Evolutionary conservation across 83 land plant genomes (phyloP).

Genomic region (Thuja plicata): DNA sequence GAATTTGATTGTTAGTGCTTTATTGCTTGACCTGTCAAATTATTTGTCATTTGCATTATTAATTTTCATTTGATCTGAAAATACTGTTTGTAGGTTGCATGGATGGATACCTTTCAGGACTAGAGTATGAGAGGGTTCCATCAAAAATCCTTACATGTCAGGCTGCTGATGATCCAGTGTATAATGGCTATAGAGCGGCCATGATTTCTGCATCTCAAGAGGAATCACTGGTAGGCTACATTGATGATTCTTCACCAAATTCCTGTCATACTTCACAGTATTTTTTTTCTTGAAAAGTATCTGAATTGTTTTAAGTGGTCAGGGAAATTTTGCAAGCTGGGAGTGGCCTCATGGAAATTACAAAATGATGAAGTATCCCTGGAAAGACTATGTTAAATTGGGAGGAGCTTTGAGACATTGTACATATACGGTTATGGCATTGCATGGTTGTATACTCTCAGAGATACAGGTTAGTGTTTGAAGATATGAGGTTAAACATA

Average conservation of each 20-base stretch:
- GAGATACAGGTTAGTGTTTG: constrained; percentile 64
- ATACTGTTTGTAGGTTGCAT: constrained; percentile 50
- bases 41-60: constrained; percentile 2
- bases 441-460: constrained; percentile 75
- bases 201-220: constrained; percentile 57
- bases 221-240: constrained; percentile 46
- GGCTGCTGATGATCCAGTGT: constrained; percentile 67
- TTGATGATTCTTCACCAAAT: neutral
- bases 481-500: neutral
- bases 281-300: neutral
- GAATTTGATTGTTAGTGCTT: neutral
- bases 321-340: constrained; percentile 82
- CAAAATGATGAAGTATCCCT: constrained; percentile 60
- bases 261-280: neutral
- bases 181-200: constrained; percentile 64
- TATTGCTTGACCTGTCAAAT: neutral
- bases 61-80: neutral
- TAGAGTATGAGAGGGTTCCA: constrained; percentile 61
- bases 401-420: constrained; percentile 76
- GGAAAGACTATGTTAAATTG: constrained; percentile 70
- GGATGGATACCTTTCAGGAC: constrained; percentile 55
- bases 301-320: neutral
- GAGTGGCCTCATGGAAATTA: constrained; percentile 85
- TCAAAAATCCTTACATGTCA: constrained; percentile 65
- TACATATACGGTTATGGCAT: constrained; percentile 69